Percentiles rank a stretch among this genome's conserved stretches.
phyloP scores from a whole-genome alignment of 768 basidiomycete species.

The Mrakia gelida region DNA sequence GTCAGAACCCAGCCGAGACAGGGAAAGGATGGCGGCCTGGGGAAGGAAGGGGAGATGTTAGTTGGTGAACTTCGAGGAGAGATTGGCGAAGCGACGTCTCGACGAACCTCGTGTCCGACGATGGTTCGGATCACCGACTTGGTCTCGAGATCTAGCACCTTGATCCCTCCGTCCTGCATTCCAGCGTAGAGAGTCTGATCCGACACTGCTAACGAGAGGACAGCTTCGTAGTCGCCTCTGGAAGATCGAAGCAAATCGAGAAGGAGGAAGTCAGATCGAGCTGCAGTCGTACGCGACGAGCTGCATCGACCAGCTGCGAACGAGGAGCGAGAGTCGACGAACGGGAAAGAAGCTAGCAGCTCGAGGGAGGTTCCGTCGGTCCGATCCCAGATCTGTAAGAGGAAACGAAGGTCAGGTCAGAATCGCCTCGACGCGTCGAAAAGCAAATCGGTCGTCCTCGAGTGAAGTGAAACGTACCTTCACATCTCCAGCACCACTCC shows the following conservation, averaged over 20 bases:
- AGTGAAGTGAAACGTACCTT: conserved; percentile 3
- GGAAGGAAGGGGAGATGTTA: neutral
- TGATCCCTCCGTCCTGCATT: conserved; percentile 32
- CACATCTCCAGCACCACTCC: conserved; percentile 30
- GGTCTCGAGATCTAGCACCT: conserved; percentile 32
- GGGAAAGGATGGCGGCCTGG: conserved; percentile 7
- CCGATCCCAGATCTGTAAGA: conserved; percentile 20
- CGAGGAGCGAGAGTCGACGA: neutral
- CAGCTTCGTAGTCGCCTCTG: conserved; percentile 27
- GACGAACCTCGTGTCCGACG: conserved; percentile 25
- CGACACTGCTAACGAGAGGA: conserved; percentile 22
- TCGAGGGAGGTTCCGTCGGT: neutral
- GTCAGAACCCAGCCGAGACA: conserved; percentile 11
- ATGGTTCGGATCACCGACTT: conserved; percentile 10
- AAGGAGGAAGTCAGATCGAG: neutral
- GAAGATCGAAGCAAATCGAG: neutral
- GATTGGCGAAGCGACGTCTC: neutral
- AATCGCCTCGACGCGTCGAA: neutral
- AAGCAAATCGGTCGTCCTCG: too few species aligned
- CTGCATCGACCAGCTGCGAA: too few species aligned
- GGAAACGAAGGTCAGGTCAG: neutral
- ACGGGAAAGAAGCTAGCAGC: conserved; percentile 12
- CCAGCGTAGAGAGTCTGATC: conserved; percentile 31
- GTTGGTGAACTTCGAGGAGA: neutral
- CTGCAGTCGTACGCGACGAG: too few species aligned